phyloP scores from a whole-genome alignment of 768 basidiomycete genomes.

The Pisolithus orientalis region DNA sequence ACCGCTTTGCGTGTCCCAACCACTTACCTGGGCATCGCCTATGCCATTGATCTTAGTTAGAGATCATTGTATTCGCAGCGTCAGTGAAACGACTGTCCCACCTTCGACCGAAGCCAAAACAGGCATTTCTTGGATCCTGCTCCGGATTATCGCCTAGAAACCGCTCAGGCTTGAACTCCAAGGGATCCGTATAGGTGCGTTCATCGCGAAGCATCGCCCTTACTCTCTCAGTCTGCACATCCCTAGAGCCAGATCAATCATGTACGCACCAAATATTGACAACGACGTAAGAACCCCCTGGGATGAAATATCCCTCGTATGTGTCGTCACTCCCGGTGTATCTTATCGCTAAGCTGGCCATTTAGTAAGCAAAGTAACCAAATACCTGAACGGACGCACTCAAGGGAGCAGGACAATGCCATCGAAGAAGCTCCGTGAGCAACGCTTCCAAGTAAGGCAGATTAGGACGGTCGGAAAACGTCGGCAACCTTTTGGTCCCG shows the following conservation, averaged over 20 bases:
- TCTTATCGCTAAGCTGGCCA: slow-evolving; percentile 2
- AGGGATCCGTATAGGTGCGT: slow-evolving; percentile 24
- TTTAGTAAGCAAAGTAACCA: background rate
- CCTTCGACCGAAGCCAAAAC: slow-evolving; percentile 28
- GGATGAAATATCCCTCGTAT: slow-evolving; percentile 18
- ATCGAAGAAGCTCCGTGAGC: slow-evolving; percentile 18
- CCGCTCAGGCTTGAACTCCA: slow-evolving; percentile 21
- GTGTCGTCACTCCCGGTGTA: slow-evolving; percentile 6
- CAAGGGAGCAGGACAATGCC: slow-evolving; percentile 14
- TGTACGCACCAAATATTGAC: slow-evolving; percentile 13
- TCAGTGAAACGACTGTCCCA: background rate
- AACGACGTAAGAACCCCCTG: slow-evolving; percentile 10
- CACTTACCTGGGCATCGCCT: slow-evolving; percentile 18
- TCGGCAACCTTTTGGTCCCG: slow-evolving; percentile 16
- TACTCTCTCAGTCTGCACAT: slow-evolving; percentile 6
- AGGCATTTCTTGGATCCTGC: slow-evolving; percentile 10
- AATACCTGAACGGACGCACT: background rate
- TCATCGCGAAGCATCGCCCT: slow-evolving; percentile 41
- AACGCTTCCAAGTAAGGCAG: slow-evolving; percentile 25
- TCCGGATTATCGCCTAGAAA: slow-evolving; percentile 20
- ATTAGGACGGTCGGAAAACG: slow-evolving; percentile 16
- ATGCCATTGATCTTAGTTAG: too few relatives aligned
- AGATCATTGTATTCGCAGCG: too few relatives aligned
- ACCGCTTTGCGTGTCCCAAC: background rate
- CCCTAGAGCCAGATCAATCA: background rate